phyloP scores from a whole-genome alignment of 2,329 filamentous ascomycete species.

The Monosporascus sp. region DNA sequence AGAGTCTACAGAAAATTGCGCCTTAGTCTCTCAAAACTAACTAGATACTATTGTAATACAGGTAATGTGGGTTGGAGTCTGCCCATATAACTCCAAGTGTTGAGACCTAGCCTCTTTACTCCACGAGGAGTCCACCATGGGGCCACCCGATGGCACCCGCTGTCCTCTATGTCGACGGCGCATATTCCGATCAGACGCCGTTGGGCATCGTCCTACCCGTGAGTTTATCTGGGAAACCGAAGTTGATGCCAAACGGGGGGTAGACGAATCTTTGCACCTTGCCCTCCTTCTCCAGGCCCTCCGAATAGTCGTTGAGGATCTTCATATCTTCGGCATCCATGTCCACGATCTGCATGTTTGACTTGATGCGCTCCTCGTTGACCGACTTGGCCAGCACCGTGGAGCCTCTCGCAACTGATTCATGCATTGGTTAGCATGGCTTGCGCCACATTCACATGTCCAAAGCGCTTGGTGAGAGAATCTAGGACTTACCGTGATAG shows the following conservation, averaged over 20 bases:
- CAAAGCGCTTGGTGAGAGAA: neutral
- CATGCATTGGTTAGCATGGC: neutral
- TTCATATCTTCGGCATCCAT: conserved; percentile 60
- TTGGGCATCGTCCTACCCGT: conserved; percentile 23
- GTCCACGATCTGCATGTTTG: conserved; percentile 63
- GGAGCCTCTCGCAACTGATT: conserved; percentile 58
- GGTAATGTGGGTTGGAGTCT: too few species aligned
- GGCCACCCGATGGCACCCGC: too few species aligned
- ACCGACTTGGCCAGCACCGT: conserved; percentile 73
- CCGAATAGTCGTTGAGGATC: conserved; percentile 49
- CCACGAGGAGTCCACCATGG: too few species aligned
- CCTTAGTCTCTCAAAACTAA: too few species aligned
- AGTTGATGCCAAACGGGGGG: conserved; percentile 62
- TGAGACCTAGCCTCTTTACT: too few species aligned
- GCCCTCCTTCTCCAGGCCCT: conserved; percentile 41
- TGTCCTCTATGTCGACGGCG: too few species aligned
- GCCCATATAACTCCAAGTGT: too few species aligned
- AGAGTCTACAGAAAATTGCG: too few species aligned
- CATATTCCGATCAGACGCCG: conserved; percentile 8
- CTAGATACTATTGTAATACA: too few species aligned
- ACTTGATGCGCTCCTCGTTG: conserved; percentile 61
- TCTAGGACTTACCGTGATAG: conserved; percentile 58
- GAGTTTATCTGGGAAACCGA: conserved; percentile 67
- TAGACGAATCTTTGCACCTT: conserved; percentile 60
- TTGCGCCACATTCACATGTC: too few species aligned